phyloP scores from a whole-genome alignment of 2,329 filamentous ascomycete genomes.

The Ambrosiella xylebori region DNA sequence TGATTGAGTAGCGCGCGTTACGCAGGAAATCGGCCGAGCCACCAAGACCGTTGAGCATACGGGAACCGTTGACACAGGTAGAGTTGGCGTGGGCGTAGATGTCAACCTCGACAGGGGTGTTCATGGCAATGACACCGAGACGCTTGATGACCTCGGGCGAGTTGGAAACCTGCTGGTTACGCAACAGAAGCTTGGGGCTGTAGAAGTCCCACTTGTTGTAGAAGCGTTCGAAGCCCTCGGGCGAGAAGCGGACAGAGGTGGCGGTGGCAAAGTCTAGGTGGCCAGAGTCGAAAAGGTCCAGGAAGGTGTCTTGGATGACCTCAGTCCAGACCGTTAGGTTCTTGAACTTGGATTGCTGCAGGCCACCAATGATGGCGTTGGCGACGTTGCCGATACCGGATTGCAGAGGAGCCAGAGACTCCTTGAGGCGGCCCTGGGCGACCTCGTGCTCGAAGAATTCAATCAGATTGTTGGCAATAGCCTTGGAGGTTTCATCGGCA shows the following conservation, averaged over 20 bases:
- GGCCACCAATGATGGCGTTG: constrained; percentile 75
- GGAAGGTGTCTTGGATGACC: constrained; percentile 81
- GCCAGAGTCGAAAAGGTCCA: constrained; percentile 79
- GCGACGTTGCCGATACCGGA: constrained; percentile 87
- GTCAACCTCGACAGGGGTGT: constrained; percentile 85
- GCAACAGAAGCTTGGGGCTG: constrained; percentile 64
- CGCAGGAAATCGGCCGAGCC: constrained; percentile 71
- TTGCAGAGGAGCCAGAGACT: constrained; percentile 63
- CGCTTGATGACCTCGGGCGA: constrained; percentile 79
- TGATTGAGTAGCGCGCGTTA: constrained; percentile 68
- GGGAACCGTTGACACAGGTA: constrained; percentile 73
- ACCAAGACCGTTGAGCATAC: constrained; percentile 75
- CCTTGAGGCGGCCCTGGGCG: constrained; percentile 54
- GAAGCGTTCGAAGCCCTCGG: constrained; percentile 80
- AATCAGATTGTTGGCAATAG: constrained; percentile 65
- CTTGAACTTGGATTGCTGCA: constrained; percentile 65
- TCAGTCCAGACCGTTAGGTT: constrained; percentile 89
- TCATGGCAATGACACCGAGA: constrained; percentile 82
- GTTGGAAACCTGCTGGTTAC: constrained; percentile 78
- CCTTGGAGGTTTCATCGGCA: constrained; percentile 53
- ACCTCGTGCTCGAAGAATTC: constrained; percentile 78
- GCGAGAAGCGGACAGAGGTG: constrained; percentile 79
- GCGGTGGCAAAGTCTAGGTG: constrained; percentile 80
- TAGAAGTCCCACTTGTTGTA: constrained; percentile 74
- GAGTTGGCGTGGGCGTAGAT: constrained; percentile 89